Conservation (phyloP, 805 yeast species). For the Teunomyces kruisii region DNA sequence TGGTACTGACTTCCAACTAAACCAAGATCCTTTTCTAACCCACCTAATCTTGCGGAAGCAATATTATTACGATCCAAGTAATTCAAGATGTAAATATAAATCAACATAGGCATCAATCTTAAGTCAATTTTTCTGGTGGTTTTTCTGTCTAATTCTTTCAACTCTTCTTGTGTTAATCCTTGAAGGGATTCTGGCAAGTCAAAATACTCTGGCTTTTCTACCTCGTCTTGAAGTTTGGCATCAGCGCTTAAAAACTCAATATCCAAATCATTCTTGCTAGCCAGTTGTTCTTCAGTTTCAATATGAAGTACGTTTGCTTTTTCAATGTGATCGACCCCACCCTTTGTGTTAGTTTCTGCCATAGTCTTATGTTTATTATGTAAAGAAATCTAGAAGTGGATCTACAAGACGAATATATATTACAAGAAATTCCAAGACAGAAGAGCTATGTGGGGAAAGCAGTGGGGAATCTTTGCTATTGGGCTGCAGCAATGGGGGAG, state of each 20-base stretch:
- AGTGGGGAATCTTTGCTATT: too few relatives aligned
- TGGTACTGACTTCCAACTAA: conserved; percentile 46
- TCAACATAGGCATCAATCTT: conserved; percentile 50
- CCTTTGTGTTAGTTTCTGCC: background rate
- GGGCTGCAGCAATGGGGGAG: too few relatives aligned
- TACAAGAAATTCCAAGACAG: background rate
- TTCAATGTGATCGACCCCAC: conserved; percentile 1
- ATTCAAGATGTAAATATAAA: conserved; percentile 51
- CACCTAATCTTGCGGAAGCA: conserved; percentile 55
- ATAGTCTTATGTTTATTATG: background rate
- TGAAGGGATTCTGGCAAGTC: conserved; percentile 32
- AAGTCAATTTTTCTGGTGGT: conserved; percentile 49
- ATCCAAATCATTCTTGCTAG: background rate
- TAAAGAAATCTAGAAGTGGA: background rate
- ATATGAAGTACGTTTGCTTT: background rate
- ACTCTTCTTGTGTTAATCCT: conserved; percentile 39
- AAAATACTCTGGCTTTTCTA: conserved; percentile 8
- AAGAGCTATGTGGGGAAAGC: too few relatives aligned
- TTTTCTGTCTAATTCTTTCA: conserved; percentile 40
- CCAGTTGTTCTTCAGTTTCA: conserved; percentile 1
- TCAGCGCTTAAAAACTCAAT: background rate
- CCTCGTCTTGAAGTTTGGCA: conserved; percentile 4
- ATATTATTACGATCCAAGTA: conserved; percentile 53
- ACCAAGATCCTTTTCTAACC: conserved; percentile 44
- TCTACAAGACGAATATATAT: background rate